phyloP scores from a whole-genome alignment of 768 basidiomycete genomes.

The Fistulinella prunicolor region DNA sequence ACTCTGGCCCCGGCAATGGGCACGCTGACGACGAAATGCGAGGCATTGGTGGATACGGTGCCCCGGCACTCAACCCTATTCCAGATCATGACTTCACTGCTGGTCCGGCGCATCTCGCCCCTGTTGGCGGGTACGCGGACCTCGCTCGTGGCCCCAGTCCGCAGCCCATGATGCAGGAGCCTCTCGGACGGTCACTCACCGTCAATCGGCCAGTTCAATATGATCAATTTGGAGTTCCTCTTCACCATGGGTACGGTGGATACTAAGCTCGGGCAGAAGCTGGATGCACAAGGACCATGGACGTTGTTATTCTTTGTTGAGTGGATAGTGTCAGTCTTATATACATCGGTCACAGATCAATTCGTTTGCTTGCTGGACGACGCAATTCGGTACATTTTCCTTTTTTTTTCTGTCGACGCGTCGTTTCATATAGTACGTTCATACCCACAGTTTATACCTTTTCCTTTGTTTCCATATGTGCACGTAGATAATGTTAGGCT shows the following conservation, averaged over 20 bases:
- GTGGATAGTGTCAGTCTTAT: not conserved
- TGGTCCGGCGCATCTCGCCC: conserved; percentile 51
- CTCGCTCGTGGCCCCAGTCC: conserved; percentile 73
- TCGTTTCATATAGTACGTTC: conserved; percentile 9
- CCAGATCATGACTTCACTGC: conserved; percentile 80
- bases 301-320: not conserved
- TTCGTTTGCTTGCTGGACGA: conserved; percentile 33
- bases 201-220: conserved; percentile 49
- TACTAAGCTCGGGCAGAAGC: conserved; percentile 13
- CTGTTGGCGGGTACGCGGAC: conserved; percentile 81
- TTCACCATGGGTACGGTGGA: conserved; percentile 46
- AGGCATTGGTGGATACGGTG: conserved; percentile 28
- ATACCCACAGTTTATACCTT: conserved; percentile 19
- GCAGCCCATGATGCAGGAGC: conserved; percentile 51
- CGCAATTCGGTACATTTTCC: conserved; percentile 12
- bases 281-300: not conserved
- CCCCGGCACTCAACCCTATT: conserved; percentile 39
- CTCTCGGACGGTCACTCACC: conserved; percentile 35
- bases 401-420: conserved; percentile 2
- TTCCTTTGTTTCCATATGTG: too few relatives aligned
- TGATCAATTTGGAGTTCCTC: conserved; percentile 54
- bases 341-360: conserved; percentile 6
- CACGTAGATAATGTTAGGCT: too few relatives aligned
- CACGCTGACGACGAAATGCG: conserved; percentile 34
- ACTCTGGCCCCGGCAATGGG: conserved; percentile 43